phyloP scores from a whole-genome alignment of 169 alveolate genomes.

The Theileria parva region DNA sequence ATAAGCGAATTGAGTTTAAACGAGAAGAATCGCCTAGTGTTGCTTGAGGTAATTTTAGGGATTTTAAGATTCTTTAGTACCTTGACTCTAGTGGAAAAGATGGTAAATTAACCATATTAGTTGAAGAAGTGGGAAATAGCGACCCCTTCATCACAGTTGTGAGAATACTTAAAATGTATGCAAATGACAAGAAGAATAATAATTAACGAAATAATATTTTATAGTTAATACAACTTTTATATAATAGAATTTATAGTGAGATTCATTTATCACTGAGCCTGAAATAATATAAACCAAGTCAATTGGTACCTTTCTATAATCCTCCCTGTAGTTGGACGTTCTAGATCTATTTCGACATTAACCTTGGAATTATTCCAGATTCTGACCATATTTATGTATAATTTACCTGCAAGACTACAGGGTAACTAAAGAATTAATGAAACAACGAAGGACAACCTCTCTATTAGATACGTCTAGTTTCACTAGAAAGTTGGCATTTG shows the following conservation, averaged over 20 bases:
- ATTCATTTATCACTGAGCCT: not conserved
- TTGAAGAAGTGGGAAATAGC: constrained; percentile 57
- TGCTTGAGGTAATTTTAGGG: constrained; percentile 42
- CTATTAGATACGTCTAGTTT: constrained; percentile 28
- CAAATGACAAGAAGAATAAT: not conserved
- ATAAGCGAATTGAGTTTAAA: not conserved
- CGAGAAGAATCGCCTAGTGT: constrained; percentile 55
- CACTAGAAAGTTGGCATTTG: constrained; percentile 51
- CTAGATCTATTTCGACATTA: constrained; percentile 49
- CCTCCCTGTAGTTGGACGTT: constrained; percentile 48
- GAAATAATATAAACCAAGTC: not conserved
- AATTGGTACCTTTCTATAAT: constrained; percentile 33
- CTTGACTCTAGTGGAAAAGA: not conserved
- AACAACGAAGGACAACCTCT: constrained; percentile 5
- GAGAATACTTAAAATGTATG: constrained; percentile 54
- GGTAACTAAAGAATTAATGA: constrained; percentile 15
- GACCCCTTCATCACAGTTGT: constrained; percentile 61
- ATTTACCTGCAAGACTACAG: constrained; percentile 51
- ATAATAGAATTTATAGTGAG: not conserved
- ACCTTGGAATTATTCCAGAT: constrained; percentile 38
- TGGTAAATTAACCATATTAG: constrained; percentile 5
- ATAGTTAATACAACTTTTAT: not conserved
- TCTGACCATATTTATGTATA: constrained; percentile 18
- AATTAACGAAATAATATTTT: not conserved
- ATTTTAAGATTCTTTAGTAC: not conserved